Percentiles rank a stretch among this genome's conserved stretches.
Evolutionary conservation across 208 protist genomes (phyloP).

Genomic region (Leishmania martiniquensis): DNA sequence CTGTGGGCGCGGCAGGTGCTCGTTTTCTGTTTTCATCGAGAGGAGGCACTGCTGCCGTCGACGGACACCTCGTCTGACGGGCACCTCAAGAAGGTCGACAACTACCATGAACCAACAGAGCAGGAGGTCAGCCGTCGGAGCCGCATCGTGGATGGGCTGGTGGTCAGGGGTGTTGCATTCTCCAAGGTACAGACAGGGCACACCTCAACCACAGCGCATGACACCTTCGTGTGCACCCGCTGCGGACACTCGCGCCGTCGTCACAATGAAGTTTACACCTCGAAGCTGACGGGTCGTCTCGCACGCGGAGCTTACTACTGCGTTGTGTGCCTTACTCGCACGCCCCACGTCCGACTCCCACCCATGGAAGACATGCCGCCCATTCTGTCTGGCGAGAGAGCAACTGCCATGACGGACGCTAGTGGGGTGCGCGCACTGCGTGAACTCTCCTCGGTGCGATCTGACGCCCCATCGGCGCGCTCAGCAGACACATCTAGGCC

Average conservation of each 20-base stretch:
- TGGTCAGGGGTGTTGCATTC: conserved; percentile 27
- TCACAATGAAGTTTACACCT: conserved; percentile 22
- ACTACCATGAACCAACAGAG: neutral
- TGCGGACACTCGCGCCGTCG: conserved; percentile 37
- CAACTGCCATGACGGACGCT: neutral
- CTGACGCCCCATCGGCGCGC: neutral
- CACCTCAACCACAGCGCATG: neutral
- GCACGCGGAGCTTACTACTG: conserved; percentile 32
- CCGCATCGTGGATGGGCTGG: conserved; percentile 22
- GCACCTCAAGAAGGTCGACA: neutral
- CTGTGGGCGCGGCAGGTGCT: conserved; percentile 37
- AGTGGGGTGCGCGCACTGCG: neutral
- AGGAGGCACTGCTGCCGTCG: neutral
- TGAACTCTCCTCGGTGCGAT: neutral
- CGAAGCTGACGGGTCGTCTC: conserved; percentile 13
- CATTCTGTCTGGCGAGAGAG: neutral
- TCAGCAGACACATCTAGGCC: neutral
- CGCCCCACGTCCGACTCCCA: conserved; percentile 25
- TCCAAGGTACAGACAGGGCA: conserved; percentile 16
- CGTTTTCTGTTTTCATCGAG: conserved; percentile 35
- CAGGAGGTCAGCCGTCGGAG: conserved; percentile 11
- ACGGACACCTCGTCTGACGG: neutral
- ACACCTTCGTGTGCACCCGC: conserved; percentile 42
- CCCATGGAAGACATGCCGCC: conserved; percentile 5
- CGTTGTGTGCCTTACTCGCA: conserved; percentile 36